phyloP scores from a whole-genome alignment of 495 filamentous ascomycete genomes.

The Daldinia concentrica region DNA sequence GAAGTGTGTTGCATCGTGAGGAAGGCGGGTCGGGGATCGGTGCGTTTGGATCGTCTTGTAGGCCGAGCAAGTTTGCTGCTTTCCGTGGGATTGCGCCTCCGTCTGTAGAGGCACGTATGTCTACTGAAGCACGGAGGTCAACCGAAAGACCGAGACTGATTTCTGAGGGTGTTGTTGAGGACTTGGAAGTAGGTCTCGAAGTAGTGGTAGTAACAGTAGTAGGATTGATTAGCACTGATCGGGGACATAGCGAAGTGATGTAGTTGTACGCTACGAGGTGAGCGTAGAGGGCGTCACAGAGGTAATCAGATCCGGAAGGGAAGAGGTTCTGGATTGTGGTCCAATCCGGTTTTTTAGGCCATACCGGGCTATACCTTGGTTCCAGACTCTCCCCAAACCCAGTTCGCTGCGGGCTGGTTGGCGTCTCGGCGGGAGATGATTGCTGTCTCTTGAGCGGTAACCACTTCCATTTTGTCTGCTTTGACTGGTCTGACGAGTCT shows the following conservation, averaged over 20 bases:
- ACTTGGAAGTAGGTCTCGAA: constrained; percentile 33
- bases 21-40: constrained; percentile 40
- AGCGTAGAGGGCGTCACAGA: constrained; percentile 71
- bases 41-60: constrained; percentile 40
- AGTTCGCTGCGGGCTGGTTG: constrained; percentile 24
- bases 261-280: constrained; percentile 71
- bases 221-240: constrained; percentile 28
- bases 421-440: constrained; percentile 18
- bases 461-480: constrained; percentile 42
- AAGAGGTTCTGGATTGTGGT: constrained; percentile 67
- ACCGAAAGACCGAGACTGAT: constrained; percentile 26
- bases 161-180: constrained; percentile 27
- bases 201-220: too few species aligned
- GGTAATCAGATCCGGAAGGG: constrained; percentile 60
- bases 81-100: constrained; percentile 49
- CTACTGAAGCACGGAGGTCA: constrained; percentile 27
- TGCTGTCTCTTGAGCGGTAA: constrained; percentile 32
- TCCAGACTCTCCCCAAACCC: constrained; percentile 21
- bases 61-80: constrained; percentile 53
- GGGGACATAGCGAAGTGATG: constrained; percentile 56
- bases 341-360: constrained; percentile 47
- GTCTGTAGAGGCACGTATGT: constrained; percentile 31
- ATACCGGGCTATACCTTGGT: constrained; percentile 21
- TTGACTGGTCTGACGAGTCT: constrained; percentile 33
- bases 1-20: constrained; percentile 29